Evolutionary conservation across 164 flowering plant genomes (phyloP).

Genomic region (Cinnamomum micranthum): DNA sequence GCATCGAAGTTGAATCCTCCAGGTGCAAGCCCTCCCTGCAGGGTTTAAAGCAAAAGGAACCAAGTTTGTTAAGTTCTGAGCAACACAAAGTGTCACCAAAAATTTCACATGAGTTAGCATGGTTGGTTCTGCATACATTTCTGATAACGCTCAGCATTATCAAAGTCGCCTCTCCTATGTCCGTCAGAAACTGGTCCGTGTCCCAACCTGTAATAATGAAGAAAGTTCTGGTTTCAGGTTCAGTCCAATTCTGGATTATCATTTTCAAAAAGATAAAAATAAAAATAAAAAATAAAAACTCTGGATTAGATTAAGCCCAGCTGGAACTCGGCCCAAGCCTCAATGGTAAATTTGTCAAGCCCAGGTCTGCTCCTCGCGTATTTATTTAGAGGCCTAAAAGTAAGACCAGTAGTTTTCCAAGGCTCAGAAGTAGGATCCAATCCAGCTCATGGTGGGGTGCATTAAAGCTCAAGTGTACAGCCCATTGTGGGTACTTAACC

Average conservation of each 20-base stretch:
- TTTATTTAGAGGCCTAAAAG: neutral
- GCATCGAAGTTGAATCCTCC: slow-evolving; percentile 99
- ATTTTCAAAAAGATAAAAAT: too few relatives aligned
- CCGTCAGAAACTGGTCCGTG: slow-evolving; percentile 94
- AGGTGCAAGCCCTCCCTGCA: slow-evolving; percentile 93
- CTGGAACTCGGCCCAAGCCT: neutral
- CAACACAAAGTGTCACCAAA: neutral
- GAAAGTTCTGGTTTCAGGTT: neutral
- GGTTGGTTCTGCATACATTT: slow-evolving; percentile 51
- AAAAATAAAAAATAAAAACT: too few relatives aligned
- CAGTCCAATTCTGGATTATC: neutral
- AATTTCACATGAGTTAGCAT: neutral
- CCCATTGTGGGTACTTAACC: neutral
- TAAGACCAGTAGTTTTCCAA: neutral
- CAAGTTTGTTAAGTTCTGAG: neutral
- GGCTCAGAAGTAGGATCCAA: neutral
- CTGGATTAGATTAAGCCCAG: neutral
- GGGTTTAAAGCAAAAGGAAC: neutral
- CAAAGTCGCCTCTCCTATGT: slow-evolving; percentile 80
- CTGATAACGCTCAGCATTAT: slow-evolving; percentile 81
- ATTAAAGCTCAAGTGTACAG: neutral
- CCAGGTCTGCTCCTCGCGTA: neutral
- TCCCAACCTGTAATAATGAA: slow-evolving; percentile 78
- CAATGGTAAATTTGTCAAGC: neutral
- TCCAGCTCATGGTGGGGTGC: neutral